Conservation (phyloP, 2,329 filamentous ascomycete genomes). For the Botrytis byssoidea region DNA sequence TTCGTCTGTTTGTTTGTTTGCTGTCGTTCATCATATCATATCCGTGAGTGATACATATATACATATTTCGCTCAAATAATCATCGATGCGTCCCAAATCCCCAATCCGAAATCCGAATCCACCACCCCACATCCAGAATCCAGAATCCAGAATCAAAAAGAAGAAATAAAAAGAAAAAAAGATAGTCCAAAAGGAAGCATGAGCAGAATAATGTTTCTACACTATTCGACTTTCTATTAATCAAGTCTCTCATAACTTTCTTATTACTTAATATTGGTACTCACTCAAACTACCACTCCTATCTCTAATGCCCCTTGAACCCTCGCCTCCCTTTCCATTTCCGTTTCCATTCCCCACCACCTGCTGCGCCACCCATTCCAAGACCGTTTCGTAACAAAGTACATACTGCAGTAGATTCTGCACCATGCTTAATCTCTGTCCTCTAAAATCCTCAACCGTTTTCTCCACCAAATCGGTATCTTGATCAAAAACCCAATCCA, state of each 20-base stretch:
- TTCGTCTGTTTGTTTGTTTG: no score
- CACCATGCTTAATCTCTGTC: conserved; percentile 92
- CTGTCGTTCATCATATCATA: no score
- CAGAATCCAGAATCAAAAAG: no score
- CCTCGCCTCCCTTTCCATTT: conserved; percentile 22
- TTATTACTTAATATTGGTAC: not conserved
- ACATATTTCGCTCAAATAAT: not conserved
- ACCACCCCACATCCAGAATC: no score
- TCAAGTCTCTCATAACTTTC: not conserved
- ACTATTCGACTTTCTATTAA: not conserved
- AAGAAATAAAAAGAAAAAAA: not conserved
- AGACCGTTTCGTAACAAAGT: conserved; percentile 90
- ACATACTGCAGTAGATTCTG: conserved; percentile 92
- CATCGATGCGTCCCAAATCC: not conserved
- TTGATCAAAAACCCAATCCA: conserved; percentile 69
- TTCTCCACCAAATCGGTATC: conserved; percentile 76
- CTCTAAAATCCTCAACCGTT: conserved; percentile 87
- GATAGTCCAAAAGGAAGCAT: not conserved
- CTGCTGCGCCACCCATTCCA: conserved; percentile 72
- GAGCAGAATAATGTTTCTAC: not conserved
- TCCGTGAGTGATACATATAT: no score
- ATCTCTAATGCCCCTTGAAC: not conserved
- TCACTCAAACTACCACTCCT: conserved; percentile 5
- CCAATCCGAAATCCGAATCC: no score
- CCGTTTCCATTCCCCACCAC: conserved; percentile 26